Conservation (phyloP, 1,284 basidiomycete genomes). For the Leucoagaricus sp. region DNA sequence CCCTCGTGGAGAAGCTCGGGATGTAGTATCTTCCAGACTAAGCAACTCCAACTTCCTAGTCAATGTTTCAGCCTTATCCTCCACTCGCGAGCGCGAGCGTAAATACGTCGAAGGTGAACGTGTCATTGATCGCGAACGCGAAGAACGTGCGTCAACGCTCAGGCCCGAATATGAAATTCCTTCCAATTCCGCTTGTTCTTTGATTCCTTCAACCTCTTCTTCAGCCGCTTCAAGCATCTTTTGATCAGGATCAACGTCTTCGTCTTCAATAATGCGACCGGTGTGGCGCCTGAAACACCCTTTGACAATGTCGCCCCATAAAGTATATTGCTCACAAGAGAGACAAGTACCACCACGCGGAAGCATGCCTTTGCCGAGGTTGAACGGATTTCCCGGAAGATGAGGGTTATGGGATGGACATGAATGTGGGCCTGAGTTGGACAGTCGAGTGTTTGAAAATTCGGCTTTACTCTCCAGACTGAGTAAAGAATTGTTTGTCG, state of each 20-base stretch:
- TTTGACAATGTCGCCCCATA: constrained; percentile 77
- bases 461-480: not conserved
- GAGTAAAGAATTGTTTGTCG: not conserved
- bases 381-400: constrained; percentile 1
- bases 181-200: constrained; percentile 15
- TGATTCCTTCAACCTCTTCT: constrained; percentile 21
- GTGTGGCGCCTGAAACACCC: constrained; percentile 64
- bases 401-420: too few species aligned
- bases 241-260: constrained; percentile 2
- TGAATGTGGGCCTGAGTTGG: not conserved
- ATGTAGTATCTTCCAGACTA: not conserved
- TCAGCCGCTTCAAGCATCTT: constrained; percentile 28
- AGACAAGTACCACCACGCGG: constrained; percentile 66
- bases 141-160: not conserved
- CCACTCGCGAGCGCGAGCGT: too few species aligned
- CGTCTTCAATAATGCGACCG: constrained; percentile 28
- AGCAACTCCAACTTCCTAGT: not conserved
- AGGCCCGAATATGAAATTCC: constrained; percentile 21
- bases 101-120: not conserved
- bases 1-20: not conserved
- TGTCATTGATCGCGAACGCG: too few species aligned
- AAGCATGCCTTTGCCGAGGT: constrained; percentile 41
- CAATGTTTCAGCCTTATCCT: constrained; percentile 9
- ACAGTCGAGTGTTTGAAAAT: not conserved
- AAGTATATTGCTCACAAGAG: constrained; percentile 50